A percentile compares a stretch with the other conserved stretches of the same genome.
Evolutionary conservation across 768 basidiomycete species (phyloP).

Genomic region (Auricularia auricula-judae): DNA sequence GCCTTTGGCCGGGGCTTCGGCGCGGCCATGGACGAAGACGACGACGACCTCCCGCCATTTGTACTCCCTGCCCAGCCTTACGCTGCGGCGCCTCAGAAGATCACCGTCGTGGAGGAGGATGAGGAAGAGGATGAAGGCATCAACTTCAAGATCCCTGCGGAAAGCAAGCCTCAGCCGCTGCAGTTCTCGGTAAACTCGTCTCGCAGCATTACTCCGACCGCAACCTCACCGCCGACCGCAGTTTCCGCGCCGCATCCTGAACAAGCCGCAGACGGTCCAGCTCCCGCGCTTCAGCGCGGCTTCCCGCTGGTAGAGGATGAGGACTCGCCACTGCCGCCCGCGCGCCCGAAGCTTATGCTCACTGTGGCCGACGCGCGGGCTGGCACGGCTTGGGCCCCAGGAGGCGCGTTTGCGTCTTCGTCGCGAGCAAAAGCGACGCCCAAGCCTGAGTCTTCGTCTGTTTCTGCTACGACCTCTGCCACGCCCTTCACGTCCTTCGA

Average conservation of each 20-base stretch:
- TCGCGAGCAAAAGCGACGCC: constrained; percentile 3
- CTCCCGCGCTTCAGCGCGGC: not conserved
- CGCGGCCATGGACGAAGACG: constrained; percentile 34
- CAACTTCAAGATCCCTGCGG: not conserved
- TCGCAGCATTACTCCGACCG: not conserved
- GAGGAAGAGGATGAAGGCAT: constrained; percentile 23
- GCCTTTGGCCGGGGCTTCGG: constrained; percentile 46
- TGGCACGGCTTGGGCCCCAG: not conserved
- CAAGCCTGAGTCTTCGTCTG: constrained; percentile 31
- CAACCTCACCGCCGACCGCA: constrained; percentile 1
- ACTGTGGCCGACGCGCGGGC: not conserved
- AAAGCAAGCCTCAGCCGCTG: constrained; percentile 7
- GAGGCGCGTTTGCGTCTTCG: constrained; percentile 9
- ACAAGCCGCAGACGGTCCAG: not conserved
- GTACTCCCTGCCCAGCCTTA: constrained; percentile 30
- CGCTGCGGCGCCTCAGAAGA: constrained; percentile 8
- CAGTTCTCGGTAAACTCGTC: constrained; percentile 1
- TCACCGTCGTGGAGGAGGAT: constrained; percentile 31
- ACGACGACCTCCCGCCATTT: constrained; percentile 37
- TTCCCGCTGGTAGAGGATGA: not conserved
- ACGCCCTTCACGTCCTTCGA: constrained; percentile 24
- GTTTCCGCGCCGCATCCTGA: not conserved
- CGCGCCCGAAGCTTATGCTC: constrained; percentile 1
- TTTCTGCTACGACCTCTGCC: constrained; percentile 33
- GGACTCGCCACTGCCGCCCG: constrained; percentile 6